These are phyloP conservation scores for Schizopora paradoxa DNA, from an alignment of 1,284 basidiomycete genomes.

Conservation along the genomic window DNA sequence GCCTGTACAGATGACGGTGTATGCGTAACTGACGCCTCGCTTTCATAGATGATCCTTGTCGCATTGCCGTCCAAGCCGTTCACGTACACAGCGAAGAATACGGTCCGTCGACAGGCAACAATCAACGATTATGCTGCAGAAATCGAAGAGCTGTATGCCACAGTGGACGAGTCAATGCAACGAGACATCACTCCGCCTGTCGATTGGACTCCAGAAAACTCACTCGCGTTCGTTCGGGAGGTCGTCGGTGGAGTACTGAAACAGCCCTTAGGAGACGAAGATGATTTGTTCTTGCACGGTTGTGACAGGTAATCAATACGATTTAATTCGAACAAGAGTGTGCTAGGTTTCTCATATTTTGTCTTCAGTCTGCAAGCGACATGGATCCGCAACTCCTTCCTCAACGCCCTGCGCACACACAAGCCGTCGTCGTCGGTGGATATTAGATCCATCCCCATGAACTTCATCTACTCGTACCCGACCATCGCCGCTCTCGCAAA, in stretches of 20 bases:
- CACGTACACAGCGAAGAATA: constrained; percentile 14
- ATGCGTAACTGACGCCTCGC: background rate
- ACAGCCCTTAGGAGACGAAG: constrained; percentile 24
- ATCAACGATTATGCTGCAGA: constrained; percentile 12
- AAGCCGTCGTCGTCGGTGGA: constrained; percentile 19
- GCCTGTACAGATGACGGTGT: no score
- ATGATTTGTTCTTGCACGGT: constrained; percentile 37
- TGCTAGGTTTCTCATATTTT: background rate
- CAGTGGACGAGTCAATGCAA: background rate
- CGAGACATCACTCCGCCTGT: constrained; percentile 10
- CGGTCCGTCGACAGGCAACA: background rate
- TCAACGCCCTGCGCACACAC: constrained; percentile 28
- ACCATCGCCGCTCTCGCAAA: constrained; percentile 27
- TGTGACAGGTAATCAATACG: constrained; percentile 34
- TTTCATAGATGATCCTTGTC: constrained; percentile 10
- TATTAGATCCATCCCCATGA: constrained; percentile 23
- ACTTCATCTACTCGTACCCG: constrained; percentile 34
- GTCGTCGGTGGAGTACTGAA: constrained; percentile 18
- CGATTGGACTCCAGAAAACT: constrained; percentile 11
- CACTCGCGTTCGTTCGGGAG: constrained; percentile 14
- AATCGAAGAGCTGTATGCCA: constrained; percentile 12
- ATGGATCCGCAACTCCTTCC: constrained; percentile 35
- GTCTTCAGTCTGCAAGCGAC: constrained; percentile 36
- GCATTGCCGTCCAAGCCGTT: constrained; percentile 12
- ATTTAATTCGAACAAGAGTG: background rate